Conservation (phyloP, 768 basidiomycete species). For the Paxillus ammoniavirescens region DNA sequence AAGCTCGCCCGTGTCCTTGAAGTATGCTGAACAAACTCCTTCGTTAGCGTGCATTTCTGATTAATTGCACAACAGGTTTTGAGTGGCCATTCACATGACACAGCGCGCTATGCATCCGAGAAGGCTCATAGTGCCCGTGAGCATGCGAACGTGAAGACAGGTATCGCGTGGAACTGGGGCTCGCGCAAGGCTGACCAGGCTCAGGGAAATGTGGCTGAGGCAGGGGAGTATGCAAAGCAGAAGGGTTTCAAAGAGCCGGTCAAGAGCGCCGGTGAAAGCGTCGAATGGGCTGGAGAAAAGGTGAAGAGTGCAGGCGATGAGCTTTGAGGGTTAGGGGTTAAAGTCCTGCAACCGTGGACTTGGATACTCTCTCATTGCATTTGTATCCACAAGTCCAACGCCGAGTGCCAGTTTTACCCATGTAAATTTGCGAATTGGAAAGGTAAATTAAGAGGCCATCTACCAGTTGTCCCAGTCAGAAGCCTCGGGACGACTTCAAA, state of each 20-base stretch:
- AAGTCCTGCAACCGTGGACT: too few relatives aligned
- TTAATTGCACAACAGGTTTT: constrained; percentile 30
- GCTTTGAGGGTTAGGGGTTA: neutral
- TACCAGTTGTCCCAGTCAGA: too few relatives aligned
- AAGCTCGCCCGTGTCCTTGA: constrained; percentile 52
- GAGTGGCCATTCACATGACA: constrained; percentile 34
- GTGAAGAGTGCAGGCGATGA: constrained; percentile 31
- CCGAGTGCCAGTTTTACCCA: too few relatives aligned
- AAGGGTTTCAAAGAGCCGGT: constrained; percentile 19
- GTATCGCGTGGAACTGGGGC: constrained; percentile 13
- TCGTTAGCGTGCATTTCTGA: neutral
- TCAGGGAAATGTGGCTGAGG: constrained; percentile 25
- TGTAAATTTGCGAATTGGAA: too few relatives aligned
- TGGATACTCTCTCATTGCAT: too few relatives aligned
- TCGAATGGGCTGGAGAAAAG: constrained; percentile 23
- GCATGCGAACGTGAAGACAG: constrained; percentile 17
- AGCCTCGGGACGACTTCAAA: too few relatives aligned
- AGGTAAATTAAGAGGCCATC: too few relatives aligned
- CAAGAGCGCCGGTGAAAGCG: constrained; percentile 19
- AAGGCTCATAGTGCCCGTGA: constrained; percentile 28
- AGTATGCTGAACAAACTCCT: constrained; percentile 11
- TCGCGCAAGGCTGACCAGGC: constrained; percentile 26
- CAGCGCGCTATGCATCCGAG: constrained; percentile 25
- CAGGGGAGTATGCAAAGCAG: constrained; percentile 20
- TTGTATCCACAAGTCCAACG: too few relatives aligned